These are phyloP conservation scores for Eimeria falciformis DNA, from an alignment of 169 alveolate species.

Conservation along the genomic window DNA sequence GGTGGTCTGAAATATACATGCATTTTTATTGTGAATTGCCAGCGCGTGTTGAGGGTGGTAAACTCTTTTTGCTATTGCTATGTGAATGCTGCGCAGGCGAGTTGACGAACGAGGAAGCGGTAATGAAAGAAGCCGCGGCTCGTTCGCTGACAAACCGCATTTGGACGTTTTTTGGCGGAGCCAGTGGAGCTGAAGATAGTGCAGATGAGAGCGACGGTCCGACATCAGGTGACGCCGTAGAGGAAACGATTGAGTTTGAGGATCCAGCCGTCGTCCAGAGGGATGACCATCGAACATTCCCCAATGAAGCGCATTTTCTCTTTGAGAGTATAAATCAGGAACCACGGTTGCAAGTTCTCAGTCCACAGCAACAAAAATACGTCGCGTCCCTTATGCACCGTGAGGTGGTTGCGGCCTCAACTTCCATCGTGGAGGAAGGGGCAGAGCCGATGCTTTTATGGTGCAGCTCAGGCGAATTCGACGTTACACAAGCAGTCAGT, in stretches of 20 bases:
- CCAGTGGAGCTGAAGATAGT: slow-evolving; percentile 8
- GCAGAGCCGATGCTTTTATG: slow-evolving; percentile 70
- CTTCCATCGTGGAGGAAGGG: slow-evolving; percentile 60
- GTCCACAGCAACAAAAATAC: slow-evolving; percentile 62
- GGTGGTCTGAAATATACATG: too few relatives aligned
- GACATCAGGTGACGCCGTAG: slow-evolving; percentile 35
- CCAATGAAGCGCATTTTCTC: slow-evolving; percentile 69
- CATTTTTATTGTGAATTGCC: too few relatives aligned
- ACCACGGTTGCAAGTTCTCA: slow-evolving; percentile 46
- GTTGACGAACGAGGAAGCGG: slow-evolving; percentile 75
- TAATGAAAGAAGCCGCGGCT: slow-evolving; percentile 50
- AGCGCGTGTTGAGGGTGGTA: neutral
- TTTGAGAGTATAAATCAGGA: slow-evolving; percentile 46
- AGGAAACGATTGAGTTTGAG: slow-evolving; percentile 68
- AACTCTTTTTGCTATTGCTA: neutral
- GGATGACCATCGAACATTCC: slow-evolving; percentile 76
- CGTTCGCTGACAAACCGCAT: slow-evolving; percentile 69
- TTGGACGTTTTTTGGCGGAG: slow-evolving; percentile 71
- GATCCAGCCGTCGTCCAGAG: slow-evolving; percentile 77
- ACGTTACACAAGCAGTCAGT: slow-evolving; percentile 74
- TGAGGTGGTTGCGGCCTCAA: slow-evolving; percentile 28
- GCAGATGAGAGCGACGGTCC: slow-evolving; percentile 6
- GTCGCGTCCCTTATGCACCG: slow-evolving; percentile 77
- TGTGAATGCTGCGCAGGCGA: slow-evolving; percentile 62
- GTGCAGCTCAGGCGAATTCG: slow-evolving; percentile 76